Conservation (phyloP, 169 alveolate genomes). For the Eimeria sp. region DNA sequence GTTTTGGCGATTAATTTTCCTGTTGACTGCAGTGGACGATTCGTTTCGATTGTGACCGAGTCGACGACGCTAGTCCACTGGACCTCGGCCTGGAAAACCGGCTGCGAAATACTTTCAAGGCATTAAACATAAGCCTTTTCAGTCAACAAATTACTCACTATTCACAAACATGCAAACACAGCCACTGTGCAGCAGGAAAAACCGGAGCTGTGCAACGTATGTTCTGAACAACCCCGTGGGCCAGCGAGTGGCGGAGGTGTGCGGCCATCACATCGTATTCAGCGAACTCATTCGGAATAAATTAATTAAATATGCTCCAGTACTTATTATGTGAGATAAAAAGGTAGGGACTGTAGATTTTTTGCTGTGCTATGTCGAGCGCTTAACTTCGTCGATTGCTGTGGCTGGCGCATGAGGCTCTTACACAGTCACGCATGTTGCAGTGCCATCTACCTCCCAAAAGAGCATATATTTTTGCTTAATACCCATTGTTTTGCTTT, state of each 20-base stretch:
- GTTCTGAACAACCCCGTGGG: not conserved
- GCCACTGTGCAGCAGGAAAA: not conserved
- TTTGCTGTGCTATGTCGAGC: not conserved
- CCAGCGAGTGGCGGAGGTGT: not conserved
- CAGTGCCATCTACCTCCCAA: not conserved
- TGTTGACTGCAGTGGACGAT: not conserved
- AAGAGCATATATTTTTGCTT: not conserved
- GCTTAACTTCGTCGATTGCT: not conserved
- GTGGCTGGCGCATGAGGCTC: conserved; percentile 14
- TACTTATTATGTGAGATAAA: not conserved
- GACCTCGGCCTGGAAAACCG: not conserved
- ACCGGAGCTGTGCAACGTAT: not conserved
- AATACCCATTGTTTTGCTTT: not conserved
- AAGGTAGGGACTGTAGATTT: not conserved
- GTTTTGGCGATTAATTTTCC: not conserved
- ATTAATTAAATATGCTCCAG: not conserved
- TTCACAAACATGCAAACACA: not conserved
- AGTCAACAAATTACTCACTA: not conserved
- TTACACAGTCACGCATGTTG: not conserved
- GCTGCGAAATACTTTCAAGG: not conserved
- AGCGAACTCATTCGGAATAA: not conserved
- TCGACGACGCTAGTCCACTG: not conserved
- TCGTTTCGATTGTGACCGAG: not conserved
- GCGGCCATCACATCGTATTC: not conserved
- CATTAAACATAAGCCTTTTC: not conserved